Conservation (phyloP, 2,329 filamentous ascomycete genomes). For the Laburnicola sp. region DNA sequence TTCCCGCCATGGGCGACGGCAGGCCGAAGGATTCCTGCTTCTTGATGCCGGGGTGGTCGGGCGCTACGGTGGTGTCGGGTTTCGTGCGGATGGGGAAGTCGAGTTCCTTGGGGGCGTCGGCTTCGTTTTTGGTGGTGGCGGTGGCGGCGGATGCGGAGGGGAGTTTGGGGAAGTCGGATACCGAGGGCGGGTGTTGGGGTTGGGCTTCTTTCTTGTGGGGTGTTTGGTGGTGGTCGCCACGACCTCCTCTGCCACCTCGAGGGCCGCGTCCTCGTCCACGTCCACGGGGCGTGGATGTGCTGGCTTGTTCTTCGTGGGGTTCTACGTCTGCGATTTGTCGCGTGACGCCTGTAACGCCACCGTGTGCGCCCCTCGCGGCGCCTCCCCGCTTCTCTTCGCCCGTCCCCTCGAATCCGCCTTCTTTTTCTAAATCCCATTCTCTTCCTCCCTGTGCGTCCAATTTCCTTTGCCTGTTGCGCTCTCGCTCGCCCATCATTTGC, state of each 20-base stretch:
- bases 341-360: slow-evolving; percentile 45
- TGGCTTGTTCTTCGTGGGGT: slow-evolving; percentile 20
- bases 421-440: slow-evolving; percentile 67
- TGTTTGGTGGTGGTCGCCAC: slow-evolving; percentile 19
- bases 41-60: slow-evolving; percentile 30
- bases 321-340: slow-evolving; percentile 2
- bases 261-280: slow-evolving; percentile 33
- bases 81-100: slow-evolving; percentile 38
- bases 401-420: slow-evolving; percentile 56
- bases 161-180: slow-evolving; percentile 53
- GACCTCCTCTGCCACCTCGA: slow-evolving; percentile 37
- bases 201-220: slow-evolving; percentile 17
- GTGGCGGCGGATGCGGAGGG: slow-evolving; percentile 33
- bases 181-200: slow-evolving; percentile 38
- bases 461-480: slow-evolving; percentile 63
- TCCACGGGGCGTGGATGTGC: slow-evolving; percentile 9
- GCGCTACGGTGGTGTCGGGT: slow-evolving; percentile 15
- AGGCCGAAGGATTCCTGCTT: slow-evolving; percentile 41
- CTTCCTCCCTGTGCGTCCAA: slow-evolving; percentile 60
- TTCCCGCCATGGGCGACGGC: slow-evolving; percentile 35
- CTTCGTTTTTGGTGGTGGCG: slow-evolving; percentile 5
- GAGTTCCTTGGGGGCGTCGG: slow-evolving; percentile 28
- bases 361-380: slow-evolving; percentile 56
- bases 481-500: slow-evolving; percentile 65
- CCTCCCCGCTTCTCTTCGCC: slow-evolving; percentile 48